Percentiles rank a stretch among this genome's conserved stretches.
These are phyloP conservation scores for Sporisorium scitamineum DNA, from an alignment of 1,284 basidiomycete species.

Conservation along the genomic window DNA sequence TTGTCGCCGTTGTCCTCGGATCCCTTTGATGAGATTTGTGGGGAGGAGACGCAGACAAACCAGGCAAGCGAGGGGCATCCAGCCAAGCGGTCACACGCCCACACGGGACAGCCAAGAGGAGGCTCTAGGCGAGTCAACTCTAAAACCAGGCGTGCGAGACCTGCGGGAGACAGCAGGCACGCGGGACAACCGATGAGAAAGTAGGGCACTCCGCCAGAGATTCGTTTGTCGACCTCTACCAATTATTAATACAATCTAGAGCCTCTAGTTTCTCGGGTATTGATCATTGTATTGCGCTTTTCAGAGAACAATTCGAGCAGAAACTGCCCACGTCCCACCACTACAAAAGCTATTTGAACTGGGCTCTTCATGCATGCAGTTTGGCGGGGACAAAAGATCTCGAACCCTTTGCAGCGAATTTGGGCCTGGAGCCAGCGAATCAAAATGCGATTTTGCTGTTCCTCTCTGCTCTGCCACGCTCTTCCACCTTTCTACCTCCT, in stretches of 20 bases:
- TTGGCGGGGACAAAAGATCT: background rate
- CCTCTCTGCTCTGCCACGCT: background rate
- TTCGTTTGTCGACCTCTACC: background rate
- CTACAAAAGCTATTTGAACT: too few relatives aligned
- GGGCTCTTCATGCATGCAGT: too few relatives aligned
- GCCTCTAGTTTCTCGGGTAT: background rate
- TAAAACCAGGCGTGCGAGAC: background rate
- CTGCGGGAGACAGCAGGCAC: conserved; percentile 1
- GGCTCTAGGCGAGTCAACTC: conserved; percentile 6
- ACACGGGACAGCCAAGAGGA: background rate
- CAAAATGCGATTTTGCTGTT: background rate
- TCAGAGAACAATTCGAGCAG: too few relatives aligned
- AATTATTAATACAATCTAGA: background rate
- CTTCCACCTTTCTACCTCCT: too few relatives aligned
- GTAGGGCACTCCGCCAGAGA: background rate
- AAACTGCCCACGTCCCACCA: too few relatives aligned
- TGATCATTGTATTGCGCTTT: background rate
- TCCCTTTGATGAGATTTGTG: background rate
- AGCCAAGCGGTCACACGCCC: conserved; percentile 1
- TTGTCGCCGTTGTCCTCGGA: background rate
- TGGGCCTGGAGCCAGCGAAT: background rate
- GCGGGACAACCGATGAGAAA: background rate
- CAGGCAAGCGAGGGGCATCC: background rate
- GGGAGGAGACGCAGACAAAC: background rate
- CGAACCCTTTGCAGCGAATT: background rate